Percentiles rank a stretch among this genome's conserved stretches.
phyloP scores from a whole-genome alignment of 179 eudicot genomes.

The Silene coronaria region DNA sequence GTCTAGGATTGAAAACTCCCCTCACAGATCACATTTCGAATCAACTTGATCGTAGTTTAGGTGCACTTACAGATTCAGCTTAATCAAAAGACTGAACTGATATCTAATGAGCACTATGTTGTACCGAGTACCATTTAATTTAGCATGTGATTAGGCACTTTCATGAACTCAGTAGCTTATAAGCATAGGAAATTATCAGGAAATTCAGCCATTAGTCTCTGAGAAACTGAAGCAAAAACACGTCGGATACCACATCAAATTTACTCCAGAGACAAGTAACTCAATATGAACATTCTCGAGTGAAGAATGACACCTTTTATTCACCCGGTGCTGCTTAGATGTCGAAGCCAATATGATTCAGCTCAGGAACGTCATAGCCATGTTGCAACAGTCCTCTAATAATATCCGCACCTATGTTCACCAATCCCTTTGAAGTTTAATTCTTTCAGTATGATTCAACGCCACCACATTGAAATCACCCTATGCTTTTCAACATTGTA shows the following conservation, averaged over 20 bases:
- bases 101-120: conserved; percentile 8
- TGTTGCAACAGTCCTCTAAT: not conserved
- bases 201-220: not conserved
- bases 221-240: conserved; percentile 10
- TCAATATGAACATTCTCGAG: not conserved
- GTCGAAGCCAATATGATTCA: not conserved
- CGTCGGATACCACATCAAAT: not conserved
- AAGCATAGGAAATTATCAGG: conserved; percentile 19
- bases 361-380: not conserved
- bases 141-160: not conserved
- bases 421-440: conserved; percentile 10
- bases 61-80: conserved; percentile 17
- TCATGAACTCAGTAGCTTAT: conserved; percentile 26
- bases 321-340: not conserved
- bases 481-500: conserved; percentile 13
- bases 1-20: conserved; percentile 25
- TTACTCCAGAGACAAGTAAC: not conserved
- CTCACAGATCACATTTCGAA: conserved; percentile 14
- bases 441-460: not conserved
- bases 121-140: conserved; percentile 3
- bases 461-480: not conserved
- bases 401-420: conserved; percentile 1
- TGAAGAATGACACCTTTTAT: not conserved
- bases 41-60: conserved; percentile 15
- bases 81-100: not conserved